Evolutionary conservation across 139 green algal genomes (phyloP), one percentile per base, ranked within the genome.

Genomic region (Pleodorina starrii): DNA sequence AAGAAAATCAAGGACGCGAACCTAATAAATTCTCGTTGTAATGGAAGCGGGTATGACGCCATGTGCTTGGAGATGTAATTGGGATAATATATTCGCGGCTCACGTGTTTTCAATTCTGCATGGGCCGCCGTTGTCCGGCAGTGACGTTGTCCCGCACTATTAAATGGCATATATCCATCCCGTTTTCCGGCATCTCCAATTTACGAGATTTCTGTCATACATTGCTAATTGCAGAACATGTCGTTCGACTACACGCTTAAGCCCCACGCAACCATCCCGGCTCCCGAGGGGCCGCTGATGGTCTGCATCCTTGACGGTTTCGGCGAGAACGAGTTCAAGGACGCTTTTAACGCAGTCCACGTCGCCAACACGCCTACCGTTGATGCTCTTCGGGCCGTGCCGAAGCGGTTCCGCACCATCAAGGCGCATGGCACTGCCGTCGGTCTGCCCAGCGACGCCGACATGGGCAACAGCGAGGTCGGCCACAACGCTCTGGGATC

Each of bases 401-500:
- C 92, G 19, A 51, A 90, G 23, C 68, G 91, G 32, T 92, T 90
- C 69, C 48, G 96, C 38, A 93, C 90, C 11, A 90, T 99, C 27
- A 92, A 96, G 60, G 97, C 97, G 1, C 97, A 99, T 89, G 97
- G 97, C 50, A 96, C 89, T 1, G 97, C 97, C 0, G 97, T 99
- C 29, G 97, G 97, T 7, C 95, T 99, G 71, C 97, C 97, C 54
- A 95, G 83, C 42, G 95, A 99, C 68, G 95, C 93, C 10, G 97
- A 99, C 91, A 99, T 99, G 97, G 97, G 97, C 44, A 98, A 99
- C 94, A 95, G 54, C 57, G 89, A 96, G 79, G 97, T 98, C 0
- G 97, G 97, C 10, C 97, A 99, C 95, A 99, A 99, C 91, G 97
- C 97, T 16, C 93, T 99, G 57, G 97, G 97, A 10, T 95, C 96